phyloP scores from a whole-genome alignment of 2,329 filamentous ascomycete species.

The Monosporascus ibericus region DNA sequence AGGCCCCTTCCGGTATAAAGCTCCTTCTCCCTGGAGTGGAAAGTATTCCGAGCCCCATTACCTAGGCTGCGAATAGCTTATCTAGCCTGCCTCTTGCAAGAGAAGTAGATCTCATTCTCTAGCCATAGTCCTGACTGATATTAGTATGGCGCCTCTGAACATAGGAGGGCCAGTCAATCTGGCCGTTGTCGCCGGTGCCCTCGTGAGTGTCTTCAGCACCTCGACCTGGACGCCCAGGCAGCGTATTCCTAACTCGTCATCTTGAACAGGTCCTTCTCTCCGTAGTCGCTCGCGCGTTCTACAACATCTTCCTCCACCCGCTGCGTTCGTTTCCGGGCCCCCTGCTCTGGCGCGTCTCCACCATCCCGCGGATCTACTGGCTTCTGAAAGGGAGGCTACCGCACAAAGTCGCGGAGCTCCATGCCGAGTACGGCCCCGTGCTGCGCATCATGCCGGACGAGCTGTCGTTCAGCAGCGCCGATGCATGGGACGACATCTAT shows the following conservation, averaged over 20 bases:
- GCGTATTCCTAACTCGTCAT: too few species aligned
- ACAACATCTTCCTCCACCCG: slow-evolving; percentile 24
- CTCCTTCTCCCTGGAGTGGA: too few species aligned
- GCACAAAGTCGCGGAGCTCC: slow-evolving; percentile 22
- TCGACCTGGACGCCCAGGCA: too few species aligned
- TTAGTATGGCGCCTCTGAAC: background rate
- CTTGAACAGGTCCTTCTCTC: slow-evolving; percentile 11
- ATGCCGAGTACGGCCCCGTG: slow-evolving; percentile 32
- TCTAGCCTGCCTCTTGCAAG: too few species aligned
- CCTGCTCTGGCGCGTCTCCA: slow-evolving; percentile 17
- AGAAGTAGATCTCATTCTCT: background rate
- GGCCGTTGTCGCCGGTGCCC: background rate
- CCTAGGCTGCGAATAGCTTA: too few species aligned
- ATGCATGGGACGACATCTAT: slow-evolving; percentile 36
- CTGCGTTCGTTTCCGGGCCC: slow-evolving; percentile 22
- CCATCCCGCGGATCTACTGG: slow-evolving; percentile 16
- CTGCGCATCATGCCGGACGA: slow-evolving; percentile 37
- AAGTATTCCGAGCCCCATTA: too few species aligned
- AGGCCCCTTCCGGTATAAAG: too few species aligned
- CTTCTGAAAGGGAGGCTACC: slow-evolving; percentile 17
- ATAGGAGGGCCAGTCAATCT: background rate
- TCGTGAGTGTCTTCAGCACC: background rate
- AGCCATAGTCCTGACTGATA: background rate
- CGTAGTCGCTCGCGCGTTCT: slow-evolving; percentile 13
- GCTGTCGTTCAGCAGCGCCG: slow-evolving; percentile 31